Conservation (phyloP, 176 grass and related monocot species). For the Hsuehochloa calcarea region DNA sequence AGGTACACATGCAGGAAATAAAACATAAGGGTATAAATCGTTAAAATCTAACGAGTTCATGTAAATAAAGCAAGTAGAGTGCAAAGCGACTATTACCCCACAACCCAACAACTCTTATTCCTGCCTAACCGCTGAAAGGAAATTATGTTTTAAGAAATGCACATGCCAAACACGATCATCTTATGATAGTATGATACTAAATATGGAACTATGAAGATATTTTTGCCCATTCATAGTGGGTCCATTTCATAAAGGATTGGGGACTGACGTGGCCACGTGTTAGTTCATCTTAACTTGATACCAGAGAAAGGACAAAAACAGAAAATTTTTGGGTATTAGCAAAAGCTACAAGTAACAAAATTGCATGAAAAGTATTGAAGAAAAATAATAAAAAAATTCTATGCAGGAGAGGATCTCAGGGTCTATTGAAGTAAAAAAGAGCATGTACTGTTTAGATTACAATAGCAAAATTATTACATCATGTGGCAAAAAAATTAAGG, state of each 20-base stretch:
- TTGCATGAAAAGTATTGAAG: background rate
- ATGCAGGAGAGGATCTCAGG: background rate
- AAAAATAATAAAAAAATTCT: background rate
- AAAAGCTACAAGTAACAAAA: background rate
- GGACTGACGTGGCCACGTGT: background rate
- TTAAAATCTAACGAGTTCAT: conserved; percentile 10
- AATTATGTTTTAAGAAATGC: background rate
- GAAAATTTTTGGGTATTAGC: background rate
- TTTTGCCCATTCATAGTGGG: background rate
- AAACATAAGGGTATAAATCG: background rate
- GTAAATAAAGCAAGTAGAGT: background rate
- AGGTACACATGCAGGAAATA: background rate
- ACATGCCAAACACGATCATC: background rate
- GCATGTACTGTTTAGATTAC: background rate
- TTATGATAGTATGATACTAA: background rate
- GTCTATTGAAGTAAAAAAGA: background rate
- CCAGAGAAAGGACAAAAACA: background rate
- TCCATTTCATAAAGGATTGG: background rate
- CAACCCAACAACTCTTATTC: background rate
- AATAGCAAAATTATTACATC: background rate
- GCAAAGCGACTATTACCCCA: background rate
- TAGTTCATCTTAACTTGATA: conserved; percentile 7
- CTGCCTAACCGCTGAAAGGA: background rate
- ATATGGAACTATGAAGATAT: background rate
- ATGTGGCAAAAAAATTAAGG: background rate